Evolutionary conservation across 2,329 filamentous ascomycete species (phyloP).

Genomic region (Coleophoma cylindrospora): DNA sequence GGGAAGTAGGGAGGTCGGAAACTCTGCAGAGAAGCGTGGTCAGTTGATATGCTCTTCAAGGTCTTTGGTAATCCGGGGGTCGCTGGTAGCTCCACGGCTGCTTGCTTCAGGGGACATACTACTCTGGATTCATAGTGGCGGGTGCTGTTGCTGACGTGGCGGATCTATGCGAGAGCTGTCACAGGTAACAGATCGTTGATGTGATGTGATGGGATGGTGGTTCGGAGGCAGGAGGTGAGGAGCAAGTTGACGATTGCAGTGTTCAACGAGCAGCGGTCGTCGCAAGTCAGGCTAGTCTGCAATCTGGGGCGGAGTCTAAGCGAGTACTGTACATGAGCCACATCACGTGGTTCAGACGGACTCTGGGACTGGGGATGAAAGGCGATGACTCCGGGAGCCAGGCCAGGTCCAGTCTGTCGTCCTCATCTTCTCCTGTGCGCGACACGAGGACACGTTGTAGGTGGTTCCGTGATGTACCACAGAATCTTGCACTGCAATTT

Average conservation of each 20-base stretch:
- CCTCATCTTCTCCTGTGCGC: no score
- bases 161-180: neutral
- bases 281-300: neutral
- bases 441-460: no score
- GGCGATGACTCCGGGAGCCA: no score
- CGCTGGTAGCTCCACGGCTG: conserved; percentile 14
- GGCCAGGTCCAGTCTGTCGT: no score
- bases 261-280: conserved; percentile 7
- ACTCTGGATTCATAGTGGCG: conserved; percentile 84
- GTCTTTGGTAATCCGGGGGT: conserved; percentile 12
- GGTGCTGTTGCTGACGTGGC: conserved; percentile 1
- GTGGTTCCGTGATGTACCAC: no score
- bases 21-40: conserved; percentile 16
- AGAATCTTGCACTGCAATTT: no score
- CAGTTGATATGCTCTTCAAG: conserved; percentile 10
- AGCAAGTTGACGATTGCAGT: conserved; percentile 8
- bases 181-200: conserved; percentile 8
- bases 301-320: conserved; percentile 1
- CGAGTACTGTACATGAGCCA: neutral
- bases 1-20: neutral
- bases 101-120: conserved; percentile 52
- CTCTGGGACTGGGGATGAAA: no score
- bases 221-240: conserved; percentile 5
- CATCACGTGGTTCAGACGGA: neutral
- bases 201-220: conserved; percentile 10